phyloP scores from a whole-genome alignment of 192 early-diverging fungal genomes.

The Ambispora gerdemannii region DNA sequence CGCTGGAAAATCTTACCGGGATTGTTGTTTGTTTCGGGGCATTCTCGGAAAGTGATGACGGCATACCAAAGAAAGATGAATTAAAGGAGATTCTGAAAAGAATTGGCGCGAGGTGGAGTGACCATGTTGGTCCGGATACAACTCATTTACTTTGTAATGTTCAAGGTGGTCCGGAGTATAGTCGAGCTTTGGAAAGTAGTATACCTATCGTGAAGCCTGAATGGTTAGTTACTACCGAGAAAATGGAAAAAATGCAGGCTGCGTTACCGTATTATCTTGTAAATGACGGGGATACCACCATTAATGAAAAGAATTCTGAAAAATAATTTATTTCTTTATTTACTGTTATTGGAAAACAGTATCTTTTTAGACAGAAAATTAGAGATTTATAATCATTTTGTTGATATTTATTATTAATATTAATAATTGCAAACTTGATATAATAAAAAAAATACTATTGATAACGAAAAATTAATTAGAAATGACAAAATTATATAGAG shows the following conservation, averaged over 20 bases:
- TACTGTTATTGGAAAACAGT: not conserved
- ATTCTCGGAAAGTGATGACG: slow-evolving; percentile 63
- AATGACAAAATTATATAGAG: too few relatives aligned
- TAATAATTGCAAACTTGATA: too few relatives aligned
- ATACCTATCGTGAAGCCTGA: slow-evolving; percentile 95
- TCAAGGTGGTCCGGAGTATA: slow-evolving; percentile 82
- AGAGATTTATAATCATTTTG: not conserved
- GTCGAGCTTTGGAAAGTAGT: slow-evolving; percentile 80
- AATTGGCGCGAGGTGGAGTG: slow-evolving; percentile 87
- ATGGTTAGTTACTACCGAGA: slow-evolving; percentile 91
- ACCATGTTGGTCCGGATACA: slow-evolving; percentile 78
- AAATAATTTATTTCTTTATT: not conserved
- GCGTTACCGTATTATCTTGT: slow-evolving; percentile 58
- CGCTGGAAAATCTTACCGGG: slow-evolving; percentile 96
- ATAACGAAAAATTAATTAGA: too few relatives aligned
- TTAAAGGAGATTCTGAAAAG: slow-evolving; percentile 73
- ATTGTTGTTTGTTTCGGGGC: slow-evolving; percentile 93
- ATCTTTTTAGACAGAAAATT: not conserved
- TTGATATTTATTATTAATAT: too few relatives aligned
- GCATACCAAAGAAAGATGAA: slow-evolving; percentile 58
- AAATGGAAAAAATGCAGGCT: slow-evolving; percentile 83
- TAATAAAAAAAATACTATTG: too few relatives aligned
- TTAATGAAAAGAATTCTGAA: too few relatives aligned
- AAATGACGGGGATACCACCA: too few relatives aligned
- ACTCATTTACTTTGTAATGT: slow-evolving; percentile 90